Percentiles rank a stretch among this genome's conserved stretches.
These are phyloP conservation scores for Phallus indusiatus DNA, from an alignment of 768 basidiomycete genomes.

Conservation along the genomic window DNA sequence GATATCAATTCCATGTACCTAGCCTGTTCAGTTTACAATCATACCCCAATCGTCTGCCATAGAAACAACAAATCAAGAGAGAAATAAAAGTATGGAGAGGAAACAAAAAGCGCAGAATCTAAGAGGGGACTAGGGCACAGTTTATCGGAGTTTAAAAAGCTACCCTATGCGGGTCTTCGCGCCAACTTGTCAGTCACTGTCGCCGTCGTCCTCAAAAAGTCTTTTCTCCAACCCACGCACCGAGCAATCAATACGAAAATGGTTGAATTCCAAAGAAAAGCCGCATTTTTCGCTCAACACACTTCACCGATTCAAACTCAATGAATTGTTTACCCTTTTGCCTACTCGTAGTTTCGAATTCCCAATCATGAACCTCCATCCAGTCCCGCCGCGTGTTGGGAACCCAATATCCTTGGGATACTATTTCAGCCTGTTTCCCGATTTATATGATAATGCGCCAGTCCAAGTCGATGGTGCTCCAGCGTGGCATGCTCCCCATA, in stretches of 20 bases:
- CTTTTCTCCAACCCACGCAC: not conserved
- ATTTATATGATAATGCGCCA: not conserved
- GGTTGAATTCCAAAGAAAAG: not conserved
- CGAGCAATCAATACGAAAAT: not conserved
- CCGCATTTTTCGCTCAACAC: not conserved
- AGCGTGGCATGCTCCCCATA: not conserved
- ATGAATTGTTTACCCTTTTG: not conserved
- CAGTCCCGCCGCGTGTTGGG: not conserved
- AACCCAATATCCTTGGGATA: not conserved
- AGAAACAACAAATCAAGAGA: not conserved
- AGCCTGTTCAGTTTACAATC: not conserved
- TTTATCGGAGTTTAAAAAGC: not conserved
- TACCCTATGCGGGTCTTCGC: not conserved
- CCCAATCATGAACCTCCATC: not conserved
- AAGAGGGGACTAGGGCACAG: not conserved
- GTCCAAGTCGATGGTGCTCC: not conserved
- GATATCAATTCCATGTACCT: not conserved
- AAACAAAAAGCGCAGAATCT: not conserved
- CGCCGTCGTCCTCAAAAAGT: not conserved
- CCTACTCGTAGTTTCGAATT: constrained; percentile 1
- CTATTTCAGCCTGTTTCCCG: not conserved
- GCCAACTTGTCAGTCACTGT: not conserved
- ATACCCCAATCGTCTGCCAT: constrained; percentile 10
- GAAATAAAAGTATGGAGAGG: constrained; percentile 2
- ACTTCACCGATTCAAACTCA: not conserved